These are phyloP conservation scores for Pseudomassariella vexata DNA, from an alignment of 2,329 filamentous ascomycete species.

Conservation along the genomic window DNA sequence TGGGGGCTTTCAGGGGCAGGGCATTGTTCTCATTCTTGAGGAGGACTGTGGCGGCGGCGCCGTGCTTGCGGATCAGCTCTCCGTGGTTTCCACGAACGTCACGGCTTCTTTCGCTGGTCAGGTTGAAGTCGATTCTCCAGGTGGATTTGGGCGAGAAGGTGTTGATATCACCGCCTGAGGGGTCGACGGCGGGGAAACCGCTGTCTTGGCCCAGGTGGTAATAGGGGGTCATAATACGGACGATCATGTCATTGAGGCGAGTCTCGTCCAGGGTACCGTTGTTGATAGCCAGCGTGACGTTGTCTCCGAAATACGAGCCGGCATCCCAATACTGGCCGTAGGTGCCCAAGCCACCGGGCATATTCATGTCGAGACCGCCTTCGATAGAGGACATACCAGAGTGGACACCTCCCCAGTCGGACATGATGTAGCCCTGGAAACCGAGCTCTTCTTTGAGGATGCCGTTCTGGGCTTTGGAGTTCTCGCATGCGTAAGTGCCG, in stretches of 20 bases:
- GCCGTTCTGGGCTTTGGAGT: constrained; percentile 47
- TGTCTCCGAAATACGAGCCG: constrained; percentile 37
- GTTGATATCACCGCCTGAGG: constrained; percentile 41
- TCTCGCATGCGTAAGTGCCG: constrained; percentile 75
- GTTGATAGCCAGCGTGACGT: constrained; percentile 25
- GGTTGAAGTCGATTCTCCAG: constrained; percentile 33
- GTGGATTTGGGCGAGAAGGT: constrained; percentile 42
- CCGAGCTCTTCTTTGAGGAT: constrained; percentile 42
- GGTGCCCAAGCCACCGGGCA: constrained; percentile 27
- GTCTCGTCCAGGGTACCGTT: constrained; percentile 16
- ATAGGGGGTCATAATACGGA: constrained; percentile 50
- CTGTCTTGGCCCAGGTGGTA: constrained; percentile 43
- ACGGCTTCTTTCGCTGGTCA: constrained; percentile 47
- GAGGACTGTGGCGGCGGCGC: constrained; percentile 39
- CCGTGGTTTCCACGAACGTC: constrained; percentile 48
- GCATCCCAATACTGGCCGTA: constrained; percentile 23
- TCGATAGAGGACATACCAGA: constrained; percentile 28
- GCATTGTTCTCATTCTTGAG: constrained; percentile 63
- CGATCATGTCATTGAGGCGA: constrained; percentile 40
- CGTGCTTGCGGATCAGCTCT: constrained; percentile 36
- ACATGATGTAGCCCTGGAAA: constrained; percentile 40
- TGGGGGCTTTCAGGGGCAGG: constrained; percentile 53
- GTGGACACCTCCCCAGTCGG: constrained; percentile 30
- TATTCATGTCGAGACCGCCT: constrained; percentile 35
- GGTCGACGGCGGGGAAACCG: constrained; percentile 35